These are phyloP conservation scores for Ophiocordyceps sinensis DNA, from an alignment of 2,329 filamentous ascomycete genomes.

Conservation along the genomic window DNA sequence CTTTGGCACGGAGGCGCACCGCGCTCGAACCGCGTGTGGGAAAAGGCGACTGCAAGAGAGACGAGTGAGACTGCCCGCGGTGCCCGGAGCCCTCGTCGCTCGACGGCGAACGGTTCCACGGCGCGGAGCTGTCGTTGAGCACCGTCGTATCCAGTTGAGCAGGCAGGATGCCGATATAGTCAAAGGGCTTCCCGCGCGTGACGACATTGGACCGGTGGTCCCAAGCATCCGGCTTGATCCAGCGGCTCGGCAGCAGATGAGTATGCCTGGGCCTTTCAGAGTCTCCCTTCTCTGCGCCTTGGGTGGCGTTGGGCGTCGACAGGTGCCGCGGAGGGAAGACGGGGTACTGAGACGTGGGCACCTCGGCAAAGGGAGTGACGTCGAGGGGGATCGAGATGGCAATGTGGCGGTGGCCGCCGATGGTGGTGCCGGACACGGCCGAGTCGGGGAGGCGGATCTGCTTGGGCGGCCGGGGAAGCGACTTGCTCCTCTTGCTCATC, in stretches of 20 bases:
- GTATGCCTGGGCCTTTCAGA: not conserved
- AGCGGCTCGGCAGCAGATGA: not conserved
- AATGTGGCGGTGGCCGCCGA: slow-evolving; percentile 39
- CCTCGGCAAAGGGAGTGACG: slow-evolving; percentile 26
- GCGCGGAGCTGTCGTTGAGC: slow-evolving; percentile 7
- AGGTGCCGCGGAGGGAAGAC: slow-evolving; percentile 7
- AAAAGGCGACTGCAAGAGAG: slow-evolving; percentile 6
- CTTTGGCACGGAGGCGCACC: slow-evolving; percentile 4
- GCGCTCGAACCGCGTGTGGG: slow-evolving; percentile 14
- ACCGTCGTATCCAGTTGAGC: slow-evolving; percentile 8
- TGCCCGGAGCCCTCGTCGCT: slow-evolving; percentile 1
- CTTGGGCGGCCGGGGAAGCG: slow-evolving; percentile 12
- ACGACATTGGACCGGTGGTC: slow-evolving; percentile 6
- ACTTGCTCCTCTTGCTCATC: slow-evolving; percentile 22
- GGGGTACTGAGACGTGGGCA: slow-evolving; percentile 19
- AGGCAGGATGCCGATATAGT: slow-evolving; percentile 10
- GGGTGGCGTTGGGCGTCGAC: not conserved
- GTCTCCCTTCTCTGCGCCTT: not conserved
- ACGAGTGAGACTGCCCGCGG: not conserved
- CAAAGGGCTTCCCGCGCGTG: slow-evolving; percentile 5
- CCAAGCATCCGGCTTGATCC: not conserved
- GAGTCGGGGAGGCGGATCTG: slow-evolving; percentile 35
- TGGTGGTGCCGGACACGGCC: slow-evolving; percentile 38
- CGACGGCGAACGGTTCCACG: slow-evolving; percentile 2
- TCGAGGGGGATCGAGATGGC: slow-evolving; percentile 45